These are phyloP conservation scores for Oryza meridionalis DNA, from an alignment of 176 grass and related monocot species.

Conservation along the genomic window DNA sequence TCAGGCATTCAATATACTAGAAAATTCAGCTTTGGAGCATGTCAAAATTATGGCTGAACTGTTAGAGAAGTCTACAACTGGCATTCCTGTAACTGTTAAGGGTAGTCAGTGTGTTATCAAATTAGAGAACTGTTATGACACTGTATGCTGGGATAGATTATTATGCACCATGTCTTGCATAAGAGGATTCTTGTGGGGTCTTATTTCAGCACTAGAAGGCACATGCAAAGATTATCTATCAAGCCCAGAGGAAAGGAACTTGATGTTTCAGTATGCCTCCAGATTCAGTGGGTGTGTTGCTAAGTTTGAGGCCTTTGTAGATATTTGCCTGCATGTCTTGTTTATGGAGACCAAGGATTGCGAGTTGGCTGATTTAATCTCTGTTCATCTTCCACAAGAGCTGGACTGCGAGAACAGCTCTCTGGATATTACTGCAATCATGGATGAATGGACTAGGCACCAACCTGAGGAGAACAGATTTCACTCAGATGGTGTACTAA, in stretches of 20 bases:
- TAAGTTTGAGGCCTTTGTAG: slow-evolving; percentile 76
- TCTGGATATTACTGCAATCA: slow-evolving; percentile 57
- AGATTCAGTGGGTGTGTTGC: slow-evolving; percentile 60
- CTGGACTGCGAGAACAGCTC: slow-evolving; percentile 56
- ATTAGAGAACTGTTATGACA: slow-evolving; percentile 55
- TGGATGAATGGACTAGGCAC: slow-evolving; percentile 52
- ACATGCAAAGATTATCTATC: slow-evolving; percentile 37
- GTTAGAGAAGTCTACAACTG: slow-evolving; percentile 52
- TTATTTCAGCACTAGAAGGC: slow-evolving; percentile 62
- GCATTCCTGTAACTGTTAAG: slow-evolving; percentile 54
- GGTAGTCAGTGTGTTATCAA: slow-evolving; percentile 54
- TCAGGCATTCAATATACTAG: slow-evolving; percentile 40
- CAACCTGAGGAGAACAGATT: slow-evolving; percentile 12
- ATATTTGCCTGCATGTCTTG: slow-evolving; percentile 73
- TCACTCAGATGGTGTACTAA: slow-evolving; percentile 21
- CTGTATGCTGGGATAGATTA: slow-evolving; percentile 55
- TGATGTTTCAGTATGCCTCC: slow-evolving; percentile 55
- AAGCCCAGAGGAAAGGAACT: slow-evolving; percentile 39
- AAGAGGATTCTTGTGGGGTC: slow-evolving; percentile 83
- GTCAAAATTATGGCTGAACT: slow-evolving; percentile 65
- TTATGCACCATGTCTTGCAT: slow-evolving; percentile 77
- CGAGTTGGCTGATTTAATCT: slow-evolving; percentile 36
- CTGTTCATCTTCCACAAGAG: slow-evolving; percentile 41
- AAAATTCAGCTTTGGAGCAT: slow-evolving; percentile 52
- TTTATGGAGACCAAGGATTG: slow-evolving; percentile 55